These are phyloP conservation scores for Alternaria sp. DNA, from an alignment of 2,329 filamentous ascomycete genomes.

Conservation along the genomic window DNA sequence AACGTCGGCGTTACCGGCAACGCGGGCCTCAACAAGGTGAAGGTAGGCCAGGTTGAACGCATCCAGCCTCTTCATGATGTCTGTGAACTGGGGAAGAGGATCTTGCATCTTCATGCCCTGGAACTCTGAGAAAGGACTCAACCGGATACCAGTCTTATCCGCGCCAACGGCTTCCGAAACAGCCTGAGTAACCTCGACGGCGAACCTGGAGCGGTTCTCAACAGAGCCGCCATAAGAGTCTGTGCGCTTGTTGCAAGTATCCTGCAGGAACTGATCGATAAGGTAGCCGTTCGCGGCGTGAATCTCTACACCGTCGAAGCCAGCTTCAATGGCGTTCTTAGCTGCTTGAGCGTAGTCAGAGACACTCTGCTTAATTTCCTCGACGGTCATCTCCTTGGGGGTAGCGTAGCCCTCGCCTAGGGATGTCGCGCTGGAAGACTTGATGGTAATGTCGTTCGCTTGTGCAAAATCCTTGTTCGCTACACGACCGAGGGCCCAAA, in stretches of 20 bases:
- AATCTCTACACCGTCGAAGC: conserved; percentile 69
- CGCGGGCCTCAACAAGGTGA: conserved; percentile 65
- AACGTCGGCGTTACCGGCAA: conserved; percentile 55
- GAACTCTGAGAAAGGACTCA: conserved; percentile 69
- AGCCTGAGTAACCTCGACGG: conserved; percentile 63
- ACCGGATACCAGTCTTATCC: conserved; percentile 66
- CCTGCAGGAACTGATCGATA: conserved; percentile 71
- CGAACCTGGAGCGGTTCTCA: conserved; percentile 63
- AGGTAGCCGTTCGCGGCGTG: conserved; percentile 72
- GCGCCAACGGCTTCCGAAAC: conserved; percentile 63
- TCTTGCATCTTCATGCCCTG: conserved; percentile 71
- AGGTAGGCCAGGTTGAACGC: conserved; percentile 61
- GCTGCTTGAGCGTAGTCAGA: conserved; percentile 55
- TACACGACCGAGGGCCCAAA: conserved; percentile 69
- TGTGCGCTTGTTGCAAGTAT: conserved; percentile 63
- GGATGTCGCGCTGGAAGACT: conserved; percentile 44
- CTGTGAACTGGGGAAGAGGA: conserved; percentile 69
- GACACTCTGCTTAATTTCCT: conserved; percentile 52
- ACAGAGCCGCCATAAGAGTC: conserved; percentile 60
- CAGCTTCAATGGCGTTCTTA: conserved; percentile 59
- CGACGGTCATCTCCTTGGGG: conserved; percentile 50
- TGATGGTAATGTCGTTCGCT: conserved; percentile 46
- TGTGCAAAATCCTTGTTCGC: conserved; percentile 53
- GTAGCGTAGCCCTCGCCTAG: conserved; percentile 55
- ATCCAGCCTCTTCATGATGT: conserved; percentile 64